Conservation (phyloP, 140 eudicot species). For the Stevia rebaudiana region DNA sequence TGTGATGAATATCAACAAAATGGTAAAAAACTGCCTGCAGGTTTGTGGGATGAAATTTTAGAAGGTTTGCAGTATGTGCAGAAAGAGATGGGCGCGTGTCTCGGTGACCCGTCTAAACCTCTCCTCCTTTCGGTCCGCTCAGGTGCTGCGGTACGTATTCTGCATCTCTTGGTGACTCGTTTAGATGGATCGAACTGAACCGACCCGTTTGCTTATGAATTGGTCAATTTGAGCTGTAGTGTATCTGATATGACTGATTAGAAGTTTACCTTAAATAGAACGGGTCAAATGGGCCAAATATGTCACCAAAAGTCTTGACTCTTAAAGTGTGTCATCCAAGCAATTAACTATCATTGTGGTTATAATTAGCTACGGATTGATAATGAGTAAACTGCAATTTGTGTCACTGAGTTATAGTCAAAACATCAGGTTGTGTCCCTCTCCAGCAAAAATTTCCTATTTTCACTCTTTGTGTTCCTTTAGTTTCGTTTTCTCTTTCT, state of each 20-base stretch:
- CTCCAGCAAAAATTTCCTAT: no score
- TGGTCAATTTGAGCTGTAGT: background rate
- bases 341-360: background rate
- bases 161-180: background rate
- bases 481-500: no score
- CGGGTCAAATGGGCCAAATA: background rate
- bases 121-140: conserved; percentile 96
- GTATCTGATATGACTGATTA: background rate
- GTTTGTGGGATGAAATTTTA: conserved; percentile 84
- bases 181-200: background rate
- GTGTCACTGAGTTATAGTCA: no score
- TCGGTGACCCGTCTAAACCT: conserved; percentile 86
- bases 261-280: background rate
- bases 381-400: no score
- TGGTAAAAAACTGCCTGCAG: conserved; percentile 67
- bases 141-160: conserved; percentile 83
- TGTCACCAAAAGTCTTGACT: background rate
- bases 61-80: conserved; percentile 70
- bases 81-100: conserved; percentile 77
- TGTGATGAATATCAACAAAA: conserved; percentile 83
- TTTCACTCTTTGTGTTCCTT: no score
- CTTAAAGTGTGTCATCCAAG: background rate
- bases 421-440: no score
- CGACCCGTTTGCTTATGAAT: background rate
- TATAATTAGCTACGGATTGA: background rate